These are phyloP conservation scores for Fistulinella cinereoalba DNA, from an alignment of 1,284 basidiomycete species.

Conservation along the genomic window DNA sequence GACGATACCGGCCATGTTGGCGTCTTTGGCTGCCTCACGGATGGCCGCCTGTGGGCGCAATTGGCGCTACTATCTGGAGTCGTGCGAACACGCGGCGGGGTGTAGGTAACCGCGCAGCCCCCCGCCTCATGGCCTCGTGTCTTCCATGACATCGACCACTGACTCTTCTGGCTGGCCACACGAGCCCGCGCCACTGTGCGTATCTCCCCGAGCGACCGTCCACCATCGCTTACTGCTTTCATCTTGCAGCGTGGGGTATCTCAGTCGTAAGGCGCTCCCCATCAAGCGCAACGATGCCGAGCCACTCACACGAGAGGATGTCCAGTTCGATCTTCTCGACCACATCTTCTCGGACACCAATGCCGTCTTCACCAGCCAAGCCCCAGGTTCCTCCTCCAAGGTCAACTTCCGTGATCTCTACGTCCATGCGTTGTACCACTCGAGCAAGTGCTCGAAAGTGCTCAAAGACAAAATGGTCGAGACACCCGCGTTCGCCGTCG, in stretches of 20 bases:
- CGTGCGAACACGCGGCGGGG: conserved; percentile 28
- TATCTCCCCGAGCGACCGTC: conserved; percentile 11
- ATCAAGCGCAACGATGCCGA: conserved; percentile 78
- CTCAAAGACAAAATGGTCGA: conserved; percentile 83
- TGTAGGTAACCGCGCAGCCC: conserved; percentile 29
- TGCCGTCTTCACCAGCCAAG: conserved; percentile 68
- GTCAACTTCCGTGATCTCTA: conserved; percentile 85
- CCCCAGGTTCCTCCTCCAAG: conserved; percentile 44
- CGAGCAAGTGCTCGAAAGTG: conserved; percentile 81
- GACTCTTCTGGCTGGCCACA: conserved; percentile 40
- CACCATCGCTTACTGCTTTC: conserved; percentile 16
- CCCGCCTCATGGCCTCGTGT: conserved; percentile 37
- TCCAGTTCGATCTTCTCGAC: conserved; percentile 82
- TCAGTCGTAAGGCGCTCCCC: conserved; percentile 68
- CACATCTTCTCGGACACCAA: conserved; percentile 72
- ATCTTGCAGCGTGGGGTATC: conserved; percentile 55
- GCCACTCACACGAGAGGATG: conserved; percentile 74
- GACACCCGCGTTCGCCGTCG: conserved; percentile 74
- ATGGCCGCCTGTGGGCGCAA: conserved; percentile 1
- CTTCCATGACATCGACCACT: conserved; percentile 46
- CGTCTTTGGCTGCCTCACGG: conserved; percentile 2
- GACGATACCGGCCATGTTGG: conserved; percentile 5
- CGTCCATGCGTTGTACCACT: conserved; percentile 74
- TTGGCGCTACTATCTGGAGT: conserved; percentile 21
- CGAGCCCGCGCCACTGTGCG: conserved; percentile 44